Evolutionary conservation across 148 eudicot genomes (phyloP).

Genomic region (Rhododendron griersonianum): DNA sequence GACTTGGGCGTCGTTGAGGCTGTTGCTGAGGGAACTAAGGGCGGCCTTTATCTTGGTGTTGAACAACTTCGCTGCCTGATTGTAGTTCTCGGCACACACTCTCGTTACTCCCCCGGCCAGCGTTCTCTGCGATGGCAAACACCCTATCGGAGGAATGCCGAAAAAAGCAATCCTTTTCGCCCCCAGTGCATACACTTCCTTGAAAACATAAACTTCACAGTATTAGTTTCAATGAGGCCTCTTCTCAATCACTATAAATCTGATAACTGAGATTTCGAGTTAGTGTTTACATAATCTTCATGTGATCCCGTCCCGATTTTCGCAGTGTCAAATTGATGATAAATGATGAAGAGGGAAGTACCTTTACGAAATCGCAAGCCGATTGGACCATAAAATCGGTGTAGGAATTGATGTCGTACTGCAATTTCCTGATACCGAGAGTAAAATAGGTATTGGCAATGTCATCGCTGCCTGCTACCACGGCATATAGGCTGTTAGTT

Average conservation of each 20-base stretch:
- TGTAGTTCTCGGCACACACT: slow-evolving; percentile 26
- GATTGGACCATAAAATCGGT: slow-evolving; percentile 10
- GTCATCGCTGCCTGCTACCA: slow-evolving; percentile 30
- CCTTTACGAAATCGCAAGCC: slow-evolving; percentile 7
- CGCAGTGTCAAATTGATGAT: too few species aligned
- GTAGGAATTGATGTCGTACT: slow-evolving; percentile 21
- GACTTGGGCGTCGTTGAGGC: slow-evolving; percentile 18
- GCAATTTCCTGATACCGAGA: slow-evolving; percentile 9
- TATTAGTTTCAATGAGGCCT: neutral
- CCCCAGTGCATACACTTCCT: slow-evolving; percentile 39
- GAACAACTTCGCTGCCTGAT: slow-evolving; percentile 28
- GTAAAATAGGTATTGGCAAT: slow-evolving; percentile 34
- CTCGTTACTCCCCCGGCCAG: slow-evolving; percentile 36
- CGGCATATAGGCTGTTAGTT: slow-evolving; percentile 10
- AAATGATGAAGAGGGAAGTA: neutral
- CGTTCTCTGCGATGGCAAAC: slow-evolving; percentile 52
- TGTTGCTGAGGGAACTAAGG: slow-evolving; percentile 17
- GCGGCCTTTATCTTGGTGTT: slow-evolving; percentile 32
- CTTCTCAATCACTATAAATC: too few species aligned
- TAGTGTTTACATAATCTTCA: too few species aligned
- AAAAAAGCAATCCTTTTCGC: slow-evolving; percentile 37
- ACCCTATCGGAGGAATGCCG: slow-evolving; percentile 45
- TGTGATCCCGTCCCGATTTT: too few species aligned
- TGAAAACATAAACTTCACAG: neutral
- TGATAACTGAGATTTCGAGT: too few species aligned